These are phyloP conservation scores for Paramecium sexaurelia DNA, from an alignment of 73 alveolate species.

Conservation along the genomic window DNA sequence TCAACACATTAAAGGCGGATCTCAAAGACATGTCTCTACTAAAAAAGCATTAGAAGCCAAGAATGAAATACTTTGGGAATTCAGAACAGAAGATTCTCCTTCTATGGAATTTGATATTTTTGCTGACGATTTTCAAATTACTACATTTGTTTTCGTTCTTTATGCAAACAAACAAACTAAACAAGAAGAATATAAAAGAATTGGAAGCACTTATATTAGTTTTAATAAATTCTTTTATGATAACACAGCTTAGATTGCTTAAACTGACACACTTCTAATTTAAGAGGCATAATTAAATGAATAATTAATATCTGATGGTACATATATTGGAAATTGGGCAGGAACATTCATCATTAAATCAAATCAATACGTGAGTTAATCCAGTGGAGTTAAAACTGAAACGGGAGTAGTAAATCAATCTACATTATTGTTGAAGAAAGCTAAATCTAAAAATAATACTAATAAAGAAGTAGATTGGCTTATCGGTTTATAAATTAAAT, in stretches of 20 bases:
- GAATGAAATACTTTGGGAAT: conserved; percentile 29
- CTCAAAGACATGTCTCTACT: conserved; percentile 30
- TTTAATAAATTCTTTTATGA: conserved; percentile 17
- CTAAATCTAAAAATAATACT: not conserved
- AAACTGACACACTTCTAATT: conserved; percentile 22
- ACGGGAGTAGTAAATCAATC: not conserved
- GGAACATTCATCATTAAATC: conserved; percentile 25
- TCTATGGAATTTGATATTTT: conserved; percentile 19
- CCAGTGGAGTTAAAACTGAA: conserved; percentile 10
- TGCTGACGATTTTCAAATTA: not conserved
- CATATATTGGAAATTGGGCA: not conserved
- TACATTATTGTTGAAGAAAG: not conserved
- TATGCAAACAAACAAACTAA: not conserved
- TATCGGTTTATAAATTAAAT: conserved; percentile 5
- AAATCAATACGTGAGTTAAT: conserved; percentile 25
- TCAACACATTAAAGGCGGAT: not conserved
- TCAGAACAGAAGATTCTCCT: conserved; percentile 36
- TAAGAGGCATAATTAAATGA: not conserved
- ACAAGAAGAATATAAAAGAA: not conserved
- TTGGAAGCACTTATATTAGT: conserved; percentile 21
- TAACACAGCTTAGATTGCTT: not conserved
- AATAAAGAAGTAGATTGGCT: conserved; percentile 40
- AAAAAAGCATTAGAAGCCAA: conserved; percentile 40
- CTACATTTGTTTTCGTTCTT: not conserved
- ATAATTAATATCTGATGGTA: not conserved